Evolutionary conservation across 768 basidiomycete genomes (phyloP).

Genomic region (Suillus cothurnatus): DNA sequence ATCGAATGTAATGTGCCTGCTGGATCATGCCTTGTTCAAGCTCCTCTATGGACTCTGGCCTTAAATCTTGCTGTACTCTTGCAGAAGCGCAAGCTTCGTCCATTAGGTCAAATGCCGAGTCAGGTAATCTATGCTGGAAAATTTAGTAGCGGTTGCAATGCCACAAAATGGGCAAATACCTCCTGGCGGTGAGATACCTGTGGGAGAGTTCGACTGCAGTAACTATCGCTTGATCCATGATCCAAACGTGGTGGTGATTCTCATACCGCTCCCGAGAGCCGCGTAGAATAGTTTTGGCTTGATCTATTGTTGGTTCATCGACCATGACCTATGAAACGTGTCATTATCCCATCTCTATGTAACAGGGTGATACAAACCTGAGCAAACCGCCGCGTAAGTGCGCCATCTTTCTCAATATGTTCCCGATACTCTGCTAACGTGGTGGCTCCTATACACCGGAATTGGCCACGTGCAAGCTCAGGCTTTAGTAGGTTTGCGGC

Average conservation of each 20-base stretch:
- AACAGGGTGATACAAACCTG: slow-evolving; percentile 3
- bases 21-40: slow-evolving; percentile 6
- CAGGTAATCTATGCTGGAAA: slow-evolving; percentile 9
- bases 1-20: slow-evolving; percentile 1
- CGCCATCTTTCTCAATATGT: slow-evolving; percentile 15
- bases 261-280: slow-evolving; percentile 12
- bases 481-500: slow-evolving; percentile 14
- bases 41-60: slow-evolving; percentile 9
- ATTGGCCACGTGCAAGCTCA: slow-evolving; percentile 15
- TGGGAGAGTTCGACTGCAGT: slow-evolving; percentile 13
- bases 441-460: slow-evolving; percentile 13
- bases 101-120: slow-evolving; percentile 13
- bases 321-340: slow-evolving; percentile 9
- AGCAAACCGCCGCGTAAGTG: slow-evolving; percentile 14
- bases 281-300: slow-evolving; percentile 14
- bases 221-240: slow-evolving; percentile 12
- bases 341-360: neutral
- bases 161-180: slow-evolving; percentile 5
- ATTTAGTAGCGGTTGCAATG: neutral
- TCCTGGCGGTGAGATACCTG: slow-evolving; percentile 13
- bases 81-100: slow-evolving; percentile 14
- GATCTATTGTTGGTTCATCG: slow-evolving; percentile 11
- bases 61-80: slow-evolving; percentile 11
- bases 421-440: slow-evolving; percentile 13
- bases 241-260: slow-evolving; percentile 11